phyloP scores from a whole-genome alignment of 345 rosid genomes.

The Chamaenerion angustifolium region DNA sequence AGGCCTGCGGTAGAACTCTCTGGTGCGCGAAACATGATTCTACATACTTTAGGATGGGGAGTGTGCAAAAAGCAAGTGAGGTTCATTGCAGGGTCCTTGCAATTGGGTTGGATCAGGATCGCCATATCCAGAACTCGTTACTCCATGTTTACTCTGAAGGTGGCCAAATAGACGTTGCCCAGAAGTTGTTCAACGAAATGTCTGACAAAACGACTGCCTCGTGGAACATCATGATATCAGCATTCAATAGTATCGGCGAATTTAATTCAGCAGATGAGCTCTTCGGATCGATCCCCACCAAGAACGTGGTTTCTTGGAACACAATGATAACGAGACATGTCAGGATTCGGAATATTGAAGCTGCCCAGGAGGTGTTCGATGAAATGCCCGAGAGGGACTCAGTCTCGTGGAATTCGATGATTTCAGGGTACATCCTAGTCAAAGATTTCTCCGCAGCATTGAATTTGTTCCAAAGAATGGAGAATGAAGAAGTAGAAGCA shows the following conservation, averaged over 20 bases:
- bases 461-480: slow-evolving; percentile 18
- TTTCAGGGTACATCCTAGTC: slow-evolving; percentile 16
- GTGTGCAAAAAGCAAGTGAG: slow-evolving; percentile 9
- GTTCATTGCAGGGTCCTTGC: slow-evolving; percentile 12
- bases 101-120: slow-evolving; percentile 11
- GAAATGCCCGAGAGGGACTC: slow-evolving; percentile 20
- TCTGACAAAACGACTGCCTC: slow-evolving; percentile 10
- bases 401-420: slow-evolving; percentile 29
- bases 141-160: slow-evolving; percentile 7
- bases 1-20: slow-evolving; percentile 11
- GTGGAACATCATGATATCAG: slow-evolving; percentile 18
- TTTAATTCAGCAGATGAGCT: slow-evolving; percentile 11
- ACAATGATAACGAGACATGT: slow-evolving; percentile 9
- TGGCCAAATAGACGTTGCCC: slow-evolving; percentile 7
- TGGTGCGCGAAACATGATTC: slow-evolving; percentile 9
- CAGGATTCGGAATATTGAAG: slow-evolving; percentile 11
- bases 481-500: slow-evolving; percentile 12
- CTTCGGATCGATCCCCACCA: slow-evolving; percentile 6
- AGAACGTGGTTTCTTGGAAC: slow-evolving; percentile 24
- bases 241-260: slow-evolving; percentile 12
- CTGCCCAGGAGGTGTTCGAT: slow-evolving; percentile 13
- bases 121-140: slow-evolving; percentile 12
- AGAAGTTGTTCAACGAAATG: slow-evolving; percentile 16
- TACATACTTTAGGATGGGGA: background rate
- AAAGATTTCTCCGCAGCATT: slow-evolving; percentile 15